These are phyloP conservation scores for Gnetum montanum DNA, from an alignment of 75 land plant genomes.

Conservation along the genomic window DNA sequence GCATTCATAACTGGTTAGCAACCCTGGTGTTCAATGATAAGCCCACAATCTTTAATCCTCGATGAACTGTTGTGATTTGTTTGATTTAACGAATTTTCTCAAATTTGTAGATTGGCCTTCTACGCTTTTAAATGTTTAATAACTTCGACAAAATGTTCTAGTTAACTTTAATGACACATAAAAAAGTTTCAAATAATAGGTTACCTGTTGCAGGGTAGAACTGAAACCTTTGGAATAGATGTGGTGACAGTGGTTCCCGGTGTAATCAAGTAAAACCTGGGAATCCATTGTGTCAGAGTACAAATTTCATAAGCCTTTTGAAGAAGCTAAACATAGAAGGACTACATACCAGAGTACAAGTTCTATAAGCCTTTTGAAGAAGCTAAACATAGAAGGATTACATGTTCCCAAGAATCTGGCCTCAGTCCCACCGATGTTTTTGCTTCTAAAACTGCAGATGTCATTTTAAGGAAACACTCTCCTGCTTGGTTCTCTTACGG, in stretches of 20 bases:
- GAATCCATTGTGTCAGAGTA: constrained; percentile 41
- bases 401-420: constrained; percentile 36
- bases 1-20: no score
- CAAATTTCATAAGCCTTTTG: constrained; percentile 69
- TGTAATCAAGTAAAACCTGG: constrained; percentile 67
- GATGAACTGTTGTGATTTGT: no score
- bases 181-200: no score
- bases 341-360: constrained; percentile 52
- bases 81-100: no score
- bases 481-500: constrained; percentile 70
- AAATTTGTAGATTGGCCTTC: no score
- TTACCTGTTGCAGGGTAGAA: constrained; percentile 81
- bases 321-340: constrained; percentile 35
- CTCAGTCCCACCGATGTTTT: constrained; percentile 72
- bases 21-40: no score
- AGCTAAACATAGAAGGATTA: constrained; percentile 33
- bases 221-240: constrained; percentile 60
- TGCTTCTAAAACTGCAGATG: constrained; percentile 63
- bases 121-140: no score
- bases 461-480: constrained; percentile 44
- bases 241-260: constrained; percentile 79
- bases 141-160: no score
- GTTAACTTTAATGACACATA: no score
- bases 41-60: no score
- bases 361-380: constrained; percentile 62